Evolutionary conservation across 352 stramenopile genomes (phyloP), one percentile per base, ranked within the genome.

Genomic region (Phytophthora tentaculata): DNA sequence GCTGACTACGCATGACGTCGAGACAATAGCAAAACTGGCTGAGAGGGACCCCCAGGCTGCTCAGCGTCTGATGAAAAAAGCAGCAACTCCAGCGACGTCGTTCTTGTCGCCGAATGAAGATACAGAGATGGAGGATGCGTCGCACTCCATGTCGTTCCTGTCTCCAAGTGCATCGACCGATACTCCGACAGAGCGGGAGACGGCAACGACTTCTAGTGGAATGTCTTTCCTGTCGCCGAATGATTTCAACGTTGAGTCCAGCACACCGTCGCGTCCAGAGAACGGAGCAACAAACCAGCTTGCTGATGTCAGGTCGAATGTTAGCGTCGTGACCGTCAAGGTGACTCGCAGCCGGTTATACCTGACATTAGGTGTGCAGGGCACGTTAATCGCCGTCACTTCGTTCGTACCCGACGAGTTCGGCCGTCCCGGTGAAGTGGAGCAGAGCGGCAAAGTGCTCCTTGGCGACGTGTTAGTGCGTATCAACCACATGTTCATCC

Each of bases 391-490:
- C 7, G 77, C 74, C 1, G 67, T 92, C 28, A 89, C 86, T 9
- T 88, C 84, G 7, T 92, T 91, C 24, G 76, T 89, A 17, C 53
- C 28, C 10, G 75, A 85, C n/a, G 69, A 82, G n/a, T 45, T 51
- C 37, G 86, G 83, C 2, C 58, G 77, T 20, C 35, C 45, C 10
- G 86, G 86, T 8, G 86, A 95, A 62, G 83, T 95, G 28, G 84
- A 95, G 61, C 53, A 71, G 28, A 92, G 84, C 53, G 84, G 86
- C 32, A 85, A 82, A 41, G 86, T 94, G 19, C 72, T 90, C 20
- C 23, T 81, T 12, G 85, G 85, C 5, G 86, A 94, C 44, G 65
- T 89, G 12, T 72, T 95, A 51, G 60, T 92, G 13, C 83, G 76
- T 24, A 70, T 95, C 24, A 88, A 86, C 35, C 43, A 71, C 10